These are phyloP conservation scores for Coemansia sp. DNA, from an alignment of 192 early-diverging fungal genomes.

Conservation along the genomic window DNA sequence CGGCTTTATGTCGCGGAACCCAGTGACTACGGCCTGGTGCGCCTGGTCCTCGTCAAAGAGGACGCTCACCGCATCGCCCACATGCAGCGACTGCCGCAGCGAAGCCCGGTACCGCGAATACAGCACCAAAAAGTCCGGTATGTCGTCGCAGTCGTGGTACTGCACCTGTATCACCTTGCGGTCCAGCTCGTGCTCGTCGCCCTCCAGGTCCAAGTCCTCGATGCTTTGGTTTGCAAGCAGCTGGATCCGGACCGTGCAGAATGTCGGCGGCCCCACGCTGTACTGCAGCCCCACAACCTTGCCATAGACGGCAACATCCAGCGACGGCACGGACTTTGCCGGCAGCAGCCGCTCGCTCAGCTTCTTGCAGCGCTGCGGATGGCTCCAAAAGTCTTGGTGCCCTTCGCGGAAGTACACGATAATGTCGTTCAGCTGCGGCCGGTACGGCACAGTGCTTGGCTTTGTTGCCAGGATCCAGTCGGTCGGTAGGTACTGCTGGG, in stretches of 20 bases:
- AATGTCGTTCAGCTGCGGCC: constrained; percentile 58
- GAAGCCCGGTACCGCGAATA: constrained; percentile 56
- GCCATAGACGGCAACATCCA: constrained; percentile 53
- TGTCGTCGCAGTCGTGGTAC: constrained; percentile 64
- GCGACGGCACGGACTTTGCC: constrained; percentile 30
- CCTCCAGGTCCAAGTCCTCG: constrained; percentile 44
- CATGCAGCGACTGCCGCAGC: constrained; percentile 41
- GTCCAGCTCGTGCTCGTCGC: constrained; percentile 17
- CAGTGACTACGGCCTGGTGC: constrained; percentile 53
- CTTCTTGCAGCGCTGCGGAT: constrained; percentile 31
- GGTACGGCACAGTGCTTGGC: constrained; percentile 51
- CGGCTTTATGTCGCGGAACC: constrained; percentile 38
- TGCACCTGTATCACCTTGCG: constrained; percentile 49
- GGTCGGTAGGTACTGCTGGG: constrained; percentile 27
- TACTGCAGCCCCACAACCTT: constrained; percentile 54
- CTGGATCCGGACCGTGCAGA: constrained; percentile 54
- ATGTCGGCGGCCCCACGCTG: constrained; percentile 63
- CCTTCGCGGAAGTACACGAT: constrained; percentile 56
- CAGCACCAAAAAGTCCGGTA: constrained; percentile 66
- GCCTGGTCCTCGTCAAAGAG: constrained; percentile 59
- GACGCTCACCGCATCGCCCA: constrained; percentile 55
- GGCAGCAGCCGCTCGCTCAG: constrained; percentile 47
- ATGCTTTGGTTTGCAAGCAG: constrained; percentile 38
- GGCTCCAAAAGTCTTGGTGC: constrained; percentile 53
- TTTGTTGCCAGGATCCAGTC: constrained; percentile 50